Evolutionary conservation across 2,329 filamentous ascomycete genomes (phyloP), one percentile per base, ranked within the genome.

Genomic region (Cladorrhinum sp.): DNA sequence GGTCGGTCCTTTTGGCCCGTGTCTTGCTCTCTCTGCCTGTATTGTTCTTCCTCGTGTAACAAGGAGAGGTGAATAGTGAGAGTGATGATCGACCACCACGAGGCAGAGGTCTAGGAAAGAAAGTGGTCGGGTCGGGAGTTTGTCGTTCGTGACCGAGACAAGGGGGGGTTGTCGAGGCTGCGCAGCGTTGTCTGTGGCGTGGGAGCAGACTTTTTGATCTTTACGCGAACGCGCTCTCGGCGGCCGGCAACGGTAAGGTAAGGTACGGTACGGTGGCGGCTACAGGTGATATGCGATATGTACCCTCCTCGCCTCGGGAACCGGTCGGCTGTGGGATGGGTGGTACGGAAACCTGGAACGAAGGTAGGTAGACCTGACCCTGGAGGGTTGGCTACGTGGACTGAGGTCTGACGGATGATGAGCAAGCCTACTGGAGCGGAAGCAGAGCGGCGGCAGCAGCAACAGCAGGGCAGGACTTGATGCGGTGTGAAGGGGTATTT

Each of bases 161-260:
- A 50, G 49, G 49, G 41, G 41, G 49, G 7, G 41, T 45, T 41
- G 60, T 61, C 53, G 57, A 53, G 32, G 50, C 58, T 56, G 55
- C 51, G 61, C 59, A 53, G 57, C 49, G 29, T 48, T 51, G 32
- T 3, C 32, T 36, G 32, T 36, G 57, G 59, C 55, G 58, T 60
- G 32, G 59, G 53, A 65, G 52, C 49, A 65, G 53, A 63, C 50
- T 60, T 63, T 64, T 63, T 63, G 60, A 49, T 48, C 60, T 62
- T 59, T 56, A 62, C 56, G 63, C 63, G 60, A 56, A 50, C 38
- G 59, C 58, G 58, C 60, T 58, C 60, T 64, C 62, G 60, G 60
- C 62, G 59, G 41, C 36, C 55, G 51, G 27, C 50, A 52, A 57
- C 57, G 56, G 50, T 45, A 18, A 45, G n/a, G 41, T 45, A 45